Evolutionary conservation across 257 asterid species (phyloP).

Genomic region (Nicotiana sylvestris): DNA sequence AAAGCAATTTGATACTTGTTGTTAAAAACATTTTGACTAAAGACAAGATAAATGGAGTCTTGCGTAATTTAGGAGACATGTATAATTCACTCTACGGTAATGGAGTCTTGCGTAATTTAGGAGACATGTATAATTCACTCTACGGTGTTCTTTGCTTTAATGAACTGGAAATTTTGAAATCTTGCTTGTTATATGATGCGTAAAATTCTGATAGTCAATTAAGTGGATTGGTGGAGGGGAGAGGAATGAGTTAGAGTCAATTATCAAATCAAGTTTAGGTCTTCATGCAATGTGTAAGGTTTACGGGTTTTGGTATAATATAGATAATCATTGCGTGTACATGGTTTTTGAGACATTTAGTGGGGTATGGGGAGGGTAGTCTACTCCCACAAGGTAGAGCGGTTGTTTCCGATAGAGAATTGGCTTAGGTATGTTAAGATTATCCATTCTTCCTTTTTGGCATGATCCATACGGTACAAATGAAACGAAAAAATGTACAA

Average conservation of each 20-base stretch:
- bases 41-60: not conserved
- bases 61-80: not conserved
- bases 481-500: no score
- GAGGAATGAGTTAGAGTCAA: constrained; percentile 32
- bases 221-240: constrained; percentile 37
- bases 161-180: not conserved
- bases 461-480: no score
- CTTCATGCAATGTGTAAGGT: constrained; percentile 46
- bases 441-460: no score
- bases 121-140: not conserved
- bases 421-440: no score
- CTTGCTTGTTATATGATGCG: not conserved
- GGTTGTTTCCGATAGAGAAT: no score
- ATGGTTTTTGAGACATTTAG: constrained; percentile 47
- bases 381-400: no score
- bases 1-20: not conserved
- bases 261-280: constrained; percentile 38
- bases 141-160: not conserved
- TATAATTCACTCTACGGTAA: not conserved
- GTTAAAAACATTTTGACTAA: not conserved
- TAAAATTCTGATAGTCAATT: not conserved
- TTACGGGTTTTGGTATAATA: constrained; percentile 70
- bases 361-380: not conserved
- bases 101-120: not conserved
- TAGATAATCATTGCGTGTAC: constrained; percentile 46